These are phyloP conservation scores for Scedosporium boydii DNA, from an alignment of 2,329 filamentous ascomycete genomes.

Conservation along the genomic window DNA sequence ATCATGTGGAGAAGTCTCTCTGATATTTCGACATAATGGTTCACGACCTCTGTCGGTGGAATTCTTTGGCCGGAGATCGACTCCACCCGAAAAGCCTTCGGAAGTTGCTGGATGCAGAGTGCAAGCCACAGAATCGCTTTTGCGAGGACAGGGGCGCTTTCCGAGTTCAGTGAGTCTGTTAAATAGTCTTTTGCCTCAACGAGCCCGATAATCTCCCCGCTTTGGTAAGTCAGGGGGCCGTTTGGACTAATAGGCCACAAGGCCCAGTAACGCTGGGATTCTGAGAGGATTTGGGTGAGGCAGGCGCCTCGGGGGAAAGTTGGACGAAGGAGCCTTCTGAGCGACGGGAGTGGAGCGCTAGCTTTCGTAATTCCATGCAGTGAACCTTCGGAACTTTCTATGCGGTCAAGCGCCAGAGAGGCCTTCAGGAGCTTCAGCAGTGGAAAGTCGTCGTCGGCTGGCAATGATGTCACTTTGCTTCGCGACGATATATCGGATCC, in stretches of 20 bases:
- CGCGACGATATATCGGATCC: background rate
- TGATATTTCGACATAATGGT: background rate
- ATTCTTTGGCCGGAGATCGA: background rate
- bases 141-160: background rate
- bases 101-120: background rate
- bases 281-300: constrained; percentile 28
- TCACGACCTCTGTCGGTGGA: background rate
- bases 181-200: background rate
- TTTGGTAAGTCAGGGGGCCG: constrained; percentile 34
- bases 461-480: no score
- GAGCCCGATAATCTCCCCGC: background rate
- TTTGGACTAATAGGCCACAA: constrained; percentile 29
- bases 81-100: background rate
- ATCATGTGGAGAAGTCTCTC: background rate
- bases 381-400: background rate
- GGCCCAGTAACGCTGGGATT: constrained; percentile 22
- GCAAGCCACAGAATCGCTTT: background rate
- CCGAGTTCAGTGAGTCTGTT: background rate
- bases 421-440: background rate
- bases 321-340: background rate
- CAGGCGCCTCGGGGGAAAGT: constrained; percentile 26
- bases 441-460: background rate
- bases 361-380: background rate
- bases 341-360: background rate
- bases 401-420: background rate